Evolutionary conservation across 2,329 filamentous ascomycete genomes (phyloP).

Genomic region (Pseudogymnoascus sp.): DNA sequence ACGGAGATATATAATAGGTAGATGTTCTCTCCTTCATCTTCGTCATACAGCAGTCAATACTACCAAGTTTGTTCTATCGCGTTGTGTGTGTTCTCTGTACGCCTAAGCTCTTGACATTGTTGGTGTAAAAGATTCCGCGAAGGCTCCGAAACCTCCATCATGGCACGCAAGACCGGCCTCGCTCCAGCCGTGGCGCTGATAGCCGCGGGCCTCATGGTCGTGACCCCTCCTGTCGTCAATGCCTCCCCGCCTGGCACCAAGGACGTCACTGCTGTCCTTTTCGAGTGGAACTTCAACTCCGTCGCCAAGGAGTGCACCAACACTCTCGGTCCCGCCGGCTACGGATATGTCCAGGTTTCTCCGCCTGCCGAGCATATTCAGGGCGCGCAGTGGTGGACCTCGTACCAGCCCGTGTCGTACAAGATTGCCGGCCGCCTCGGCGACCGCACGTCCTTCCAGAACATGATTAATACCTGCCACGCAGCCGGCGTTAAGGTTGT

Average conservation of each 20-base stretch:
- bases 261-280: neutral
- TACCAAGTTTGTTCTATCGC: neutral
- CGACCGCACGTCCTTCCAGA: neutral
- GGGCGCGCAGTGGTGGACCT: conserved; percentile 2
- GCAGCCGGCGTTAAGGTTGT: neutral
- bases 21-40: neutral
- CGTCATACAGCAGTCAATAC: neutral
- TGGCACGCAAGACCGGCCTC: neutral
- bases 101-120: neutral
- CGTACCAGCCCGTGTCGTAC: neutral
- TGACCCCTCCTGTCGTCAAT: neutral
- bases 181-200: neutral
- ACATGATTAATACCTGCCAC: neutral
- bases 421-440: neutral
- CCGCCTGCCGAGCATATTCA: neutral
- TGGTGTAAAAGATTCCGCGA: neutral
- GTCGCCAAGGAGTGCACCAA: conserved; percentile 3
- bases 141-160: neutral
- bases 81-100: neutral
- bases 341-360: neutral
- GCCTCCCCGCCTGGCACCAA: neutral
- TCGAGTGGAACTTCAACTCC: conserved; percentile 3
- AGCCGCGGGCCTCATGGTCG: neutral
- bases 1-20: neutral
- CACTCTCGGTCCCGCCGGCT: neutral